Percentiles rank a stretch among this genome's conserved stretches.
Evolutionary conservation across 345 rosid genomes (phyloP).

Genomic region (Bretschneidera sinensis): DNA sequence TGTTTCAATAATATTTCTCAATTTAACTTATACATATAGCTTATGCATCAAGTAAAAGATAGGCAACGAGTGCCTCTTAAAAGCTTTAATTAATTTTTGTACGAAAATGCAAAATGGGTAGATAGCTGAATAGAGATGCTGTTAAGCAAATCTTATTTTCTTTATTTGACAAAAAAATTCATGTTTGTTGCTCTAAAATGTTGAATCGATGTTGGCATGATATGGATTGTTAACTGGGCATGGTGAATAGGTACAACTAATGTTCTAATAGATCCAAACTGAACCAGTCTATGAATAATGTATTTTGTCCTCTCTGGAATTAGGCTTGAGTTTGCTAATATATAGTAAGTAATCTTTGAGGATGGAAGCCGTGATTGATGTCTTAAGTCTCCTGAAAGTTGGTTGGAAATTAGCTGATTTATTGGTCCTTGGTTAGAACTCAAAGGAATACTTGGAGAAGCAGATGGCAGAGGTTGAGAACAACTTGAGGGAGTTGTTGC

Average conservation of each 20-base stretch:
- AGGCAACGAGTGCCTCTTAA: background rate
- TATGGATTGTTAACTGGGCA: background rate
- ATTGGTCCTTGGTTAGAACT: conserved; percentile 42
- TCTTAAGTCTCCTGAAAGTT: background rate
- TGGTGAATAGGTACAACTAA: too few species aligned
- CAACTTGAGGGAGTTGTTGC: conserved; percentile 85
- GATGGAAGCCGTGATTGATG: background rate
- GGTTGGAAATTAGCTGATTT: background rate
- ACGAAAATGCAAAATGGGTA: too few species aligned
- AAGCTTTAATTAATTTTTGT: too few species aligned
- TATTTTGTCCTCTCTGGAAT: background rate
- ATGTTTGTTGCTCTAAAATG: background rate
- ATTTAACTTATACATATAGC: background rate
- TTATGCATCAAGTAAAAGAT: background rate
- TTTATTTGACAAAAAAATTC: background rate
- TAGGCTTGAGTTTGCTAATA: background rate
- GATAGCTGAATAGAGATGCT: background rate
- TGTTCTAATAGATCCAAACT: background rate
- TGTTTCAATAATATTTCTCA: background rate
- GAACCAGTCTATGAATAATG: background rate
- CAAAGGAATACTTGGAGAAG: conserved; percentile 90
- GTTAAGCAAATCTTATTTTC: background rate
- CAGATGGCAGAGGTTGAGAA: conserved; percentile 78
- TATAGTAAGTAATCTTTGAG: too few species aligned
- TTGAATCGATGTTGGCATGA: too few species aligned